phyloP scores from a whole-genome alignment of 106 monocot species.

The Dioscorea zingiberensis region DNA sequence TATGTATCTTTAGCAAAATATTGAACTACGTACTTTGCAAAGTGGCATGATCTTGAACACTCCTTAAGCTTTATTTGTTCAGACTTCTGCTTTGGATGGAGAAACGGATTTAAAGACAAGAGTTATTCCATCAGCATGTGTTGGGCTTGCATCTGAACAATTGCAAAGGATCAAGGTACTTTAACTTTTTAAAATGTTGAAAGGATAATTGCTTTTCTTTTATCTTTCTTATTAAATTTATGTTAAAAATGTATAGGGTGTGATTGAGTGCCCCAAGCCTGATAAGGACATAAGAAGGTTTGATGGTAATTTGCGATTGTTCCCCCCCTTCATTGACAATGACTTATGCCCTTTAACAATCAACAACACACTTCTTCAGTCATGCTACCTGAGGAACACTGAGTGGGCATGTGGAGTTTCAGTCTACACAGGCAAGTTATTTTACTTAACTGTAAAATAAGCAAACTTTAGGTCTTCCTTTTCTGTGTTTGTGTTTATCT shows the following conservation, averaged over 20 bases:
- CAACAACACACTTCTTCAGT: constrained; percentile 90
- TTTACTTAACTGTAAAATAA: too few species aligned
- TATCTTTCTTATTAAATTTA: constrained; percentile 4
- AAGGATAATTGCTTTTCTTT: neutral
- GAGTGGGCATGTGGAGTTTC: constrained; percentile 99
- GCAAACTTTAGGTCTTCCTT: too few species aligned
- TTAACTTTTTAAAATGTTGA: neutral
- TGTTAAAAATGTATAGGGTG: constrained; percentile 50
- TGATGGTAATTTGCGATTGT: constrained; percentile 87
- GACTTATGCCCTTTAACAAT: constrained; percentile 83
- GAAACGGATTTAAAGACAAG: constrained; percentile 94
- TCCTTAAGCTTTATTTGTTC: neutral
- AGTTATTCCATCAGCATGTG: constrained; percentile 56
- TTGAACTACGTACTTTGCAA: too few species aligned
- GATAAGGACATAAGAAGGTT: constrained; percentile 94
- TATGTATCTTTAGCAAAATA: too few species aligned
- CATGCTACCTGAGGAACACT: constrained; percentile 86
- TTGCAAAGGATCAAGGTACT: constrained; percentile 74
- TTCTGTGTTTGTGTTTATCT: too few species aligned
- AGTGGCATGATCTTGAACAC: too few species aligned
- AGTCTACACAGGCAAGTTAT: constrained; percentile 76
- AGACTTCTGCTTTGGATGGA: constrained; percentile 99
- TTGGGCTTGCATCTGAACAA: constrained; percentile 56
- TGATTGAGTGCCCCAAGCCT: constrained; percentile 87
- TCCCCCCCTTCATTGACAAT: constrained; percentile 91